These are phyloP conservation scores for Xylaria sp. DNA, from an alignment of 2,329 filamentous ascomycete species.

Conservation along the genomic window DNA sequence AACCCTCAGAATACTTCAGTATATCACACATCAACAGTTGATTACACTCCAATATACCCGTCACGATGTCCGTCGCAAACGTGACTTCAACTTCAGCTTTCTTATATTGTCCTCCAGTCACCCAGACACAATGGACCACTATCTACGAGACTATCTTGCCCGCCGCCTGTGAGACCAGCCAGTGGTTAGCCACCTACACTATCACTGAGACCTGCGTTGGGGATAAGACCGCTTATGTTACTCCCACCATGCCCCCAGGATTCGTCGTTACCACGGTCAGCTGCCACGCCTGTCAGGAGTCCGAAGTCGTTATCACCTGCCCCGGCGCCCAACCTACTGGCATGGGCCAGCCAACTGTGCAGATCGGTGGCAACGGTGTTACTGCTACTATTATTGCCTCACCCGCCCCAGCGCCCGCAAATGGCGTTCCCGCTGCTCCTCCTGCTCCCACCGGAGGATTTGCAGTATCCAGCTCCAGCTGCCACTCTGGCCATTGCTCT, in stretches of 20 bases:
- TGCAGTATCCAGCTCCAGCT: neutral
- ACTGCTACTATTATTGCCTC: conserved; percentile 45
- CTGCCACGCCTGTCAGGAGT: conserved; percentile 49
- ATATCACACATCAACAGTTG: conserved; percentile 19
- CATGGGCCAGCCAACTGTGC: conserved; percentile 42
- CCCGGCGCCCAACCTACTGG: conserved; percentile 49
- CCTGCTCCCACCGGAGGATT: conserved; percentile 12
- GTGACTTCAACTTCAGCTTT: conserved; percentile 47
- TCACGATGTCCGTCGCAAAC: conserved; percentile 45
- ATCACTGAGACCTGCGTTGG: conserved; percentile 52
- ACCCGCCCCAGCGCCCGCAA: conserved; percentile 36
- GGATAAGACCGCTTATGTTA: conserved; percentile 45
- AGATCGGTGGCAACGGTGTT: conserved; percentile 52
- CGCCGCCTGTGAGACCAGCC: conserved; percentile 53
- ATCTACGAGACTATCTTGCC: conserved; percentile 52
- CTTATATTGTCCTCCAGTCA: conserved; percentile 46
- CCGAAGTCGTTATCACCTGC: conserved; percentile 52
- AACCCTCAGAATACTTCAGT: neutral
- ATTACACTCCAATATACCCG: conserved; percentile 25
- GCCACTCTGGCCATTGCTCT: neutral
- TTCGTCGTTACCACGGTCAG: conserved; percentile 53
- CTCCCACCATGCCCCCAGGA: conserved; percentile 50
- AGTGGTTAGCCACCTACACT: conserved; percentile 56
- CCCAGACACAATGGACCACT: conserved; percentile 50
- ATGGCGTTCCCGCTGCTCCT: neutral